These are phyloP conservation scores for Lachnellula hyalina DNA, from an alignment of 2,329 filamentous ascomycete species.

Conservation along the genomic window DNA sequence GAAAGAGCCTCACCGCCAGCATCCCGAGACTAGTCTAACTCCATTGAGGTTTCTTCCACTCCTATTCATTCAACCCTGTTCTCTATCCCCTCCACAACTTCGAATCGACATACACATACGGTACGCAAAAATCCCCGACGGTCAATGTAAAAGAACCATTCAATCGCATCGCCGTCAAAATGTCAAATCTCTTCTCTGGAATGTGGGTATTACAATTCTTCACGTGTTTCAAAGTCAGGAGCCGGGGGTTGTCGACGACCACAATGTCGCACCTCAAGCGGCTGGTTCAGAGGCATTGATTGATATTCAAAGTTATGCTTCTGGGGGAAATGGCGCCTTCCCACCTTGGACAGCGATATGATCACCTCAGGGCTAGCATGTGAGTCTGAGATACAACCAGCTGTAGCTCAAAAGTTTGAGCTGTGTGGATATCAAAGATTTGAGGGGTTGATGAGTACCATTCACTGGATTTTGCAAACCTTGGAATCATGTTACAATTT, in stretches of 20 bases:
- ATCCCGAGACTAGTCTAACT: too few relatives aligned
- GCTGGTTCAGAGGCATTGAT: neutral
- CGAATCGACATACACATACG: neutral
- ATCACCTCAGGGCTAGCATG: neutral
- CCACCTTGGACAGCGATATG: neutral
- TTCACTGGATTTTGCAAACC: too few relatives aligned
- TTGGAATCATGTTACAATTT: too few relatives aligned
- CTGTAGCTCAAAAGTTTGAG: neutral
- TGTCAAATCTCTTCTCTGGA: constrained; percentile 34
- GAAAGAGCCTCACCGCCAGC: neutral
- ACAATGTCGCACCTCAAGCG: too few relatives aligned
- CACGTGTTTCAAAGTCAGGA: neutral
- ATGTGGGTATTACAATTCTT: constrained; percentile 27
- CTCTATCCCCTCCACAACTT: neutral
- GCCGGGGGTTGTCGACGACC: too few relatives aligned
- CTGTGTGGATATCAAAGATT: neutral
- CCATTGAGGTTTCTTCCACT: neutral
- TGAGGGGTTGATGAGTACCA: neutral
- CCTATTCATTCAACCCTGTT: neutral
- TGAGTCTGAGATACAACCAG: neutral
- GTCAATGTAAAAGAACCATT: neutral
- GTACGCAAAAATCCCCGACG: neutral
- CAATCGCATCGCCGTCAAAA: constrained; percentile 9
- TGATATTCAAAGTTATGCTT: neutral
- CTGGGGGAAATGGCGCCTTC: neutral